Percentiles rank a stretch among this genome's conserved stretches.
These are phyloP conservation scores for Saturnispora quitensis DNA, from an alignment of 805 yeast genomes.

Conservation along the genomic window DNA sequence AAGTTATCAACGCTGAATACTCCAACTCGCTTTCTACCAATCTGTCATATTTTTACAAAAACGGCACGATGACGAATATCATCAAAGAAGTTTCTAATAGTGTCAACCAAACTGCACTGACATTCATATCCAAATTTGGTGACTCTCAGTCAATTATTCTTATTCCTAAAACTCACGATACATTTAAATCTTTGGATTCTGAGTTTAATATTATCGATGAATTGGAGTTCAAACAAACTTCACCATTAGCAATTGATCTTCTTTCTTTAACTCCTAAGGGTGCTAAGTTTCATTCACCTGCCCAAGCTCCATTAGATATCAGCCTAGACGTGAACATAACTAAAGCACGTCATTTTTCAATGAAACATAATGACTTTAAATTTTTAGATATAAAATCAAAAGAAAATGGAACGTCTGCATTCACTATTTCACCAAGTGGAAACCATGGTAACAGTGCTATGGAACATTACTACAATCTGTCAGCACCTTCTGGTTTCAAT, in stretches of 20 bases:
- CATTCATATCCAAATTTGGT: conserved; percentile 32
- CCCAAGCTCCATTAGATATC: conserved; percentile 11
- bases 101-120: conserved; percentile 32
- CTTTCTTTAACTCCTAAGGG: conserved; percentile 23
- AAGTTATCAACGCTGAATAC: conserved; percentile 31
- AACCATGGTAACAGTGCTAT: conserved; percentile 37
- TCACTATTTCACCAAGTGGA: conserved; percentile 34
- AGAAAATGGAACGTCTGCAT: conserved; percentile 40
- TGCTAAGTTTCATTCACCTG: not conserved
- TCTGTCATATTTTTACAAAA: conserved; percentile 29
- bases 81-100: conserved; percentile 24
- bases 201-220: conserved; percentile 15
- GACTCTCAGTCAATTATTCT: conserved; percentile 28
- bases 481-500: conserved; percentile 15
- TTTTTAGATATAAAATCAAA: conserved; percentile 21
- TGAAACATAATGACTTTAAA: conserved; percentile 16
- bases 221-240: conserved; percentile 16
- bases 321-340: conserved; percentile 21
- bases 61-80: conserved; percentile 30
- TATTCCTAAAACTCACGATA: conserved; percentile 19
- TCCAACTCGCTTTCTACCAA: conserved; percentile 28
- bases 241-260: conserved; percentile 26
- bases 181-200: conserved; percentile 21
- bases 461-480: conserved; percentile 26
- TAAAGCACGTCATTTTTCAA: conserved; percentile 6